Percentiles rank a stretch among this genome's conserved stretches.
phyloP scores from a whole-genome alignment of 176 grass and related monocot species.

The Oryza longistaminata region DNA sequence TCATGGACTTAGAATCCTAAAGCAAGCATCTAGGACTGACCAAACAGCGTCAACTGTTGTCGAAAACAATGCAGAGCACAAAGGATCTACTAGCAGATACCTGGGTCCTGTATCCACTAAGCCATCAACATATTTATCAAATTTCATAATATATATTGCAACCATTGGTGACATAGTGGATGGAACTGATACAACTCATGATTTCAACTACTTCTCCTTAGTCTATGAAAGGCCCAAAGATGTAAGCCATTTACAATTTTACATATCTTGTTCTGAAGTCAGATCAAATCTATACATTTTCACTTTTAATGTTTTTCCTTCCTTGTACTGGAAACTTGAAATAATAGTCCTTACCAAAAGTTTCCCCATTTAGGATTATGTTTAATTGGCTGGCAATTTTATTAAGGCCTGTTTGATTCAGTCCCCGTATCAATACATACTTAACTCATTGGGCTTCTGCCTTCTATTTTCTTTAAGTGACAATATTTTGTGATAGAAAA shows the following conservation, averaged over 20 bases:
- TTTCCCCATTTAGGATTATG: constrained; percentile 18
- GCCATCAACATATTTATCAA: constrained; percentile 86
- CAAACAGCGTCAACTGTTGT: constrained; percentile 43
- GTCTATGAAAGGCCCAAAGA: constrained; percentile 95
- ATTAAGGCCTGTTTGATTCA: constrained; percentile 23
- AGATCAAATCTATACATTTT: constrained; percentile 19
- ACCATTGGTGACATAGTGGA: constrained; percentile 98
- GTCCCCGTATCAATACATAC: background rate
- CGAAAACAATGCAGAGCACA: constrained; percentile 59
- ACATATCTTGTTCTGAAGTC: constrained; percentile 19
- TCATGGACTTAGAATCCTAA: constrained; percentile 75
- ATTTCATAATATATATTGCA: constrained; percentile 96
- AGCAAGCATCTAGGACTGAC: constrained; percentile 49
- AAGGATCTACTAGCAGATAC: constrained; percentile 72
- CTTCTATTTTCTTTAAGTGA: constrained; percentile 6
- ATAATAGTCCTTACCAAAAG: background rate
- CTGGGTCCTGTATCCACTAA: constrained; percentile 71
- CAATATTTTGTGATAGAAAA: background rate
- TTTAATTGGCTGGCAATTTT: constrained; percentile 24
- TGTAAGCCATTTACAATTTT: constrained; percentile 57
- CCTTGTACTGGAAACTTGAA: constrained; percentile 12
- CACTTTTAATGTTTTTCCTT: constrained; percentile 5
- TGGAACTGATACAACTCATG: constrained; percentile 95
- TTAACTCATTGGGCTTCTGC: background rate
- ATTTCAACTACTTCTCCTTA: constrained; percentile 99